Conservation (phyloP, 371 early-diverging fungal species). For the Umbelopsis sp. region DNA sequence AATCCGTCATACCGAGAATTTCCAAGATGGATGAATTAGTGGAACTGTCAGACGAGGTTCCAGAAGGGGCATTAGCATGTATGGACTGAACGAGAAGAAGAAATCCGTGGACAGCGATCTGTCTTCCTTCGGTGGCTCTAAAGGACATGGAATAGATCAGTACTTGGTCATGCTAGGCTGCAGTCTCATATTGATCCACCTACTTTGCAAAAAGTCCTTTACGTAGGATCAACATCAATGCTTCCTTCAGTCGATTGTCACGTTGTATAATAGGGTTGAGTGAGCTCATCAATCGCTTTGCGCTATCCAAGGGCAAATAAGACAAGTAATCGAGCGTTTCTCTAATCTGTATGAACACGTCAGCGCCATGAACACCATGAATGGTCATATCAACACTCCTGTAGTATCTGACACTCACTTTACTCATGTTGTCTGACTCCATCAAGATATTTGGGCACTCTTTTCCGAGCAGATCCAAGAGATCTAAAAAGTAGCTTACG, state of each 20-base stretch:
- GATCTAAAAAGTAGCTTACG: slow-evolving; percentile 47
- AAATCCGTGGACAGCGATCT: slow-evolving; percentile 61
- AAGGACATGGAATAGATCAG: not conserved
- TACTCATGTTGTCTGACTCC: slow-evolving; percentile 24
- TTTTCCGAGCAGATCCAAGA: slow-evolving; percentile 50
- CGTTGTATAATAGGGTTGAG: slow-evolving; percentile 52
- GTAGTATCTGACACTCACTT: slow-evolving; percentile 26
- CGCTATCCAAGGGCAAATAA: slow-evolving; percentile 53
- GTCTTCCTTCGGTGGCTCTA: slow-evolving; percentile 60
- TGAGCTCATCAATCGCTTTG: slow-evolving; percentile 53
- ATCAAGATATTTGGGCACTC: slow-evolving; percentile 38
- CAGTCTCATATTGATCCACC: not conserved
- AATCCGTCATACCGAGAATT: slow-evolving; percentile 48
- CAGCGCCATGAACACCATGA: not conserved
- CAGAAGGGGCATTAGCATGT: slow-evolving; percentile 9
- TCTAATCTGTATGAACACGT: slow-evolving; percentile 40
- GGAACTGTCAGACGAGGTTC: not conserved
- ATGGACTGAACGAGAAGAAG: slow-evolving; percentile 35
- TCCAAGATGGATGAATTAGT: slow-evolving; percentile 48
- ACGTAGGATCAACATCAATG: slow-evolving; percentile 59
- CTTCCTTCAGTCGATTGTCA: slow-evolving; percentile 58
- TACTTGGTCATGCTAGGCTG: not conserved
- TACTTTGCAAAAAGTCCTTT: slow-evolving; percentile 70
- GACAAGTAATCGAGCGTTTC: slow-evolving; percentile 64
- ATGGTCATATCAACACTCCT: not conserved